phyloP scores from a whole-genome alignment of 257 asterid genomes.

The Solanum phureja region DNA sequence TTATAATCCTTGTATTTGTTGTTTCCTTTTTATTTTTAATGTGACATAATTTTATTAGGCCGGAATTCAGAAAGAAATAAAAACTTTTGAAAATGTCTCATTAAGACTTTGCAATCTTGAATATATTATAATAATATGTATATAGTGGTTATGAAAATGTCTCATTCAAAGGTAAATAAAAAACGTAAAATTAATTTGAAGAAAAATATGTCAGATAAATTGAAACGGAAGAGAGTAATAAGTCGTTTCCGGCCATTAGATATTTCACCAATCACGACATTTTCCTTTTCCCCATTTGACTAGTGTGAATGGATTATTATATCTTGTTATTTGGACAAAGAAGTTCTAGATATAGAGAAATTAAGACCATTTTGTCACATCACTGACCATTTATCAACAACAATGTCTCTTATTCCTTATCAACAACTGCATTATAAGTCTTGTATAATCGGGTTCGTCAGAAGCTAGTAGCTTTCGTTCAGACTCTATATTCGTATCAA shows the following conservation, averaged over 20 bases:
- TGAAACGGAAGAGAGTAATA: background rate
- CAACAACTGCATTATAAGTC: background rate
- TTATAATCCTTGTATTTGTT: background rate
- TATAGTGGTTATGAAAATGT: background rate
- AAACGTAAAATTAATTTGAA: accelerated
- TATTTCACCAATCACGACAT: background rate
- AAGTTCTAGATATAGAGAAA: background rate
- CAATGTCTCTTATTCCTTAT: background rate
- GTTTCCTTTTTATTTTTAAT: background rate
- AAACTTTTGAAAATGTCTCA: no score
- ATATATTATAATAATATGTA: background rate
- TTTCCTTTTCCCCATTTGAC: background rate
- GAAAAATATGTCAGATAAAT: background rate
- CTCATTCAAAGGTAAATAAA: background rate
- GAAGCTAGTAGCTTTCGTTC: background rate
- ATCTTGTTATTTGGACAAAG: background rate
- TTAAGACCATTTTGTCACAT: background rate
- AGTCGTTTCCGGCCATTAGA: background rate
- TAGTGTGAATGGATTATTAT: background rate
- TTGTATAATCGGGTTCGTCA: background rate
- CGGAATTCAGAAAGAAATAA: no score
- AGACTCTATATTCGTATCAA: background rate
- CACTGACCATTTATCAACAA: background rate
- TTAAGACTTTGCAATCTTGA: background rate
- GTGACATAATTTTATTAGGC: background rate